Percentiles rank a stretch among this genome's conserved stretches.
Conservation (phyloP, 2,329 filamentous ascomycete genomes). For the Cladosporium sp. region DNA sequence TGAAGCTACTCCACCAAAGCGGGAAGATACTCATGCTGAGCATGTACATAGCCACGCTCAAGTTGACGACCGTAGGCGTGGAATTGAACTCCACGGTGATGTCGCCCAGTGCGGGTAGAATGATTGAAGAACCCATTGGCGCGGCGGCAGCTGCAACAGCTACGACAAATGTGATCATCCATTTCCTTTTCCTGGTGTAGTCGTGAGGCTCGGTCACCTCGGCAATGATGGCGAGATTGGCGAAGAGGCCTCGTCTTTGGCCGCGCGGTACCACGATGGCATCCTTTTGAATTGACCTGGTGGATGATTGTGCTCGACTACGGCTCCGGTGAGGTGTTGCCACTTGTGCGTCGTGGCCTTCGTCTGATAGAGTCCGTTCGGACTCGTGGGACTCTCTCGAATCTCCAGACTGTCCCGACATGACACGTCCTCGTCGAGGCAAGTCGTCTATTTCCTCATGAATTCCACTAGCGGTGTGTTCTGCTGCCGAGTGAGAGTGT, state of each 20-base stretch:
- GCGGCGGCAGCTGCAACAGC: slow-evolving; percentile 74
- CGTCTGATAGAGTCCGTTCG: slow-evolving; percentile 28
- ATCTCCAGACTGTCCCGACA: slow-evolving; percentile 13
- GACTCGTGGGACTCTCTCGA: slow-evolving; percentile 24
- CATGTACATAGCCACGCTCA: slow-evolving; percentile 80
- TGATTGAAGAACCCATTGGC: slow-evolving; percentile 80
- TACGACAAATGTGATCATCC: slow-evolving; percentile 77
- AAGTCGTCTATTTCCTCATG: not conserved
- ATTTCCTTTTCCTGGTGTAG: slow-evolving; percentile 75
- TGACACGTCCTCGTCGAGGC: not conserved
- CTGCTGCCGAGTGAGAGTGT: not conserved
- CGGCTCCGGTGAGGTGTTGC: slow-evolving; percentile 28
- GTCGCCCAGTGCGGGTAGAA: slow-evolving; percentile 70
- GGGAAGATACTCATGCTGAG: slow-evolving; percentile 77
- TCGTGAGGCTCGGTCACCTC: slow-evolving; percentile 76
- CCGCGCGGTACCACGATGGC: slow-evolving; percentile 50
- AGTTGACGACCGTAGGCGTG: slow-evolving; percentile 66
- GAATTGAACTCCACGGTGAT: slow-evolving; percentile 64
- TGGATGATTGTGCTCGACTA: slow-evolving; percentile 31
- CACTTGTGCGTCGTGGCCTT: slow-evolving; percentile 32
- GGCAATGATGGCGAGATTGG: slow-evolving; percentile 68
- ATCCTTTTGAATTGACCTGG: slow-evolving; percentile 29
- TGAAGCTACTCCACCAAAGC: slow-evolving; percentile 84
- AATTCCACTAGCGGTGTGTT: not conserved
- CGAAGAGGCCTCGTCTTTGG: slow-evolving; percentile 70